phyloP scores from a whole-genome alignment of 192 early-diverging fungal genomes.

The Haplosporangium gracile region DNA sequence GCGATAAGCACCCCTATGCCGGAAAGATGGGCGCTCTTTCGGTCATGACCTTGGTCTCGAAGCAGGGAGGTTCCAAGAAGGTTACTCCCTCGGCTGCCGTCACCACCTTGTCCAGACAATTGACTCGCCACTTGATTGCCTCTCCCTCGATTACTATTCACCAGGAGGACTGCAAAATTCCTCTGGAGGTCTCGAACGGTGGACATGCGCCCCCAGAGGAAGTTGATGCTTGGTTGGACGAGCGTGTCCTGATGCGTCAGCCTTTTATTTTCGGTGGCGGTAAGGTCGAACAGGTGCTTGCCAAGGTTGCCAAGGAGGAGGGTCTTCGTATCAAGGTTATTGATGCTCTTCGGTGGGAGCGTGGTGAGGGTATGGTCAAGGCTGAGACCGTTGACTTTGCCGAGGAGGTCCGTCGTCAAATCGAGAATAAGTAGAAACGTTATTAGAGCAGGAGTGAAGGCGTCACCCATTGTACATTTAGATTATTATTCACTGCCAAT shows the following conservation, averaged over 20 bases:
- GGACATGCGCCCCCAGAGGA: conserved; percentile 59
- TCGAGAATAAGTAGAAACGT: conserved; percentile 30
- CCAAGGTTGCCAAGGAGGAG: conserved; percentile 59
- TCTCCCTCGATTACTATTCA: conserved; percentile 74
- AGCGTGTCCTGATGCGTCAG: conserved; percentile 76
- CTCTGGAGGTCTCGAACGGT: conserved; percentile 57
- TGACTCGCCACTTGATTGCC: conserved; percentile 92
- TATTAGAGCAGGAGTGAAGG: not conserved
- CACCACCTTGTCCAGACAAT: conserved; percentile 71
- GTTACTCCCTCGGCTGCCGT: conserved; percentile 51
- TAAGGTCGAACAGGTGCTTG: conserved; percentile 74
- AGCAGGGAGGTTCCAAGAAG: conserved; percentile 46
- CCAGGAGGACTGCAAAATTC: conserved; percentile 57
- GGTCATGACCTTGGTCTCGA: conserved; percentile 64
- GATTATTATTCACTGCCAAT: not conserved
- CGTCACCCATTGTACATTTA: not conserved
- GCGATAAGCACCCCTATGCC: conserved; percentile 63
- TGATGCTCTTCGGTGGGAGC: conserved; percentile 83
- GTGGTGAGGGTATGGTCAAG: conserved; percentile 90
- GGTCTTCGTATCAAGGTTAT: conserved; percentile 68
- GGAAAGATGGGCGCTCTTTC: conserved; percentile 89
- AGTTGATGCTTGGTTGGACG: conserved; percentile 60
- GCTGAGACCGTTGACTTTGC: conserved; percentile 79
- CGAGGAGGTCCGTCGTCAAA: conserved; percentile 75
- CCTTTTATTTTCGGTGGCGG: conserved; percentile 84